Conservation (phyloP, 331 rosid genomes). For the Ulmus americana region DNA sequence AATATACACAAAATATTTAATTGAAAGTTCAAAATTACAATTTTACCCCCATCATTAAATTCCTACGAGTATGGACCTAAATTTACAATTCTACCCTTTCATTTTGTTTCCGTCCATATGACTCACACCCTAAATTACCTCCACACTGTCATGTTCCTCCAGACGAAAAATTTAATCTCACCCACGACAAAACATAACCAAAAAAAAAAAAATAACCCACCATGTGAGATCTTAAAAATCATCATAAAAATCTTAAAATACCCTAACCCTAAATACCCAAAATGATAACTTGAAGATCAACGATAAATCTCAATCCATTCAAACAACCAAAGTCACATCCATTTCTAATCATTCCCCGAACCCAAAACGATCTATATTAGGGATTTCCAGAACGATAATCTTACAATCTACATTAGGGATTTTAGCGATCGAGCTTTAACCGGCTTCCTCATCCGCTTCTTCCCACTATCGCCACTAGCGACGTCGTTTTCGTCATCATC, state of each 20-base stretch:
- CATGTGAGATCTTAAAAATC: background rate
- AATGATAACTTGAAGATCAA: constrained; percentile 4
- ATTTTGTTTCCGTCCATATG: constrained; percentile 23
- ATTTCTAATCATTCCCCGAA: background rate
- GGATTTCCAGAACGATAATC: constrained; percentile 33
- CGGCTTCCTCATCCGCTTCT: constrained; percentile 71
- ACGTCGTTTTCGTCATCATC: constrained; percentile 19
- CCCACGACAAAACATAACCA: constrained; percentile 32
- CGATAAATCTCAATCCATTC: constrained; percentile 21
- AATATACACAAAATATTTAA: background rate
- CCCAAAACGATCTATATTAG: constrained; percentile 41
- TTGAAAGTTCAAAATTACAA: background rate
- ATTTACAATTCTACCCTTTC: constrained; percentile 19
- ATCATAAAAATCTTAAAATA: background rate
- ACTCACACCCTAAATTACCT: constrained; percentile 33
- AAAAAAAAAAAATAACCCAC: constrained; percentile 2
- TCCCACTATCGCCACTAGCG: constrained; percentile 33
- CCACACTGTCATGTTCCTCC: constrained; percentile 20
- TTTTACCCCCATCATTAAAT: background rate
- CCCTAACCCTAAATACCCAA: constrained; percentile 41
- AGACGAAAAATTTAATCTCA: constrained; percentile 29
- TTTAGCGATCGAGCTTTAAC: constrained; percentile 83
- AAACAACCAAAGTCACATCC: constrained; percentile 20
- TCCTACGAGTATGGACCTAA: background rate
- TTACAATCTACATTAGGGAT: constrained; percentile 59